phyloP scores from a whole-genome alignment of 2,329 filamentous ascomycete species.

The Epichloe typhina region DNA sequence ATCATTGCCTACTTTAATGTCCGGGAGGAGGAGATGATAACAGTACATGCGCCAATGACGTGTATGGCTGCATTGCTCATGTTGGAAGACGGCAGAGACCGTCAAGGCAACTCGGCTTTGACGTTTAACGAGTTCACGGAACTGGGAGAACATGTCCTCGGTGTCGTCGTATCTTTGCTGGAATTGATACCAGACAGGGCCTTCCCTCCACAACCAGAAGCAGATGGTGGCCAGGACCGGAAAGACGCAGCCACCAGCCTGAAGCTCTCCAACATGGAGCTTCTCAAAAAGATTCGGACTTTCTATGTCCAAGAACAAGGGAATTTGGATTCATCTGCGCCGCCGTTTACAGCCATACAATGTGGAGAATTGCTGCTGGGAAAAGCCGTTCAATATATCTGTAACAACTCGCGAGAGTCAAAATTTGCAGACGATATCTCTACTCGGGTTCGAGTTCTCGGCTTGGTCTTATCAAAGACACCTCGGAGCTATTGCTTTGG shows the following conservation, averaged over 20 bases:
- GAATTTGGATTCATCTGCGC: conserved; percentile 47
- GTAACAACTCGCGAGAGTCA: conserved; percentile 29
- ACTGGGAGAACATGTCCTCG: conserved; percentile 23
- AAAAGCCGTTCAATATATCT: conserved; percentile 41
- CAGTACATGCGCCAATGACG: conserved; percentile 68
- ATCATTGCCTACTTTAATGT: conserved; percentile 83
- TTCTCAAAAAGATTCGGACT: conserved; percentile 47
- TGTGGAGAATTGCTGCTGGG: conserved; percentile 51
- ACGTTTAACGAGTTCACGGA: conserved; percentile 17
- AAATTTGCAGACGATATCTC: conserved; percentile 35
- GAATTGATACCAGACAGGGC: conserved; percentile 52
- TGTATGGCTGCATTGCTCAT: conserved; percentile 45
- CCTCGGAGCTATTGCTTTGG: conserved; percentile 29
- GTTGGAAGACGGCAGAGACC: conserved; percentile 39
- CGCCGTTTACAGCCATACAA: conserved; percentile 44
- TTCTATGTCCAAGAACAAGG: conserved; percentile 63
- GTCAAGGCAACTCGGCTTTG: conserved; percentile 18
- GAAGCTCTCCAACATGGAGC: conserved; percentile 25
- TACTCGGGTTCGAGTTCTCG: conserved; percentile 45
- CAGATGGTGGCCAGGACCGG: conserved; percentile 6
- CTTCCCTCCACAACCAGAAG: conserved; percentile 27
- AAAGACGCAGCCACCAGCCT: conserved; percentile 2
- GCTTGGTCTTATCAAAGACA: conserved; percentile 42
- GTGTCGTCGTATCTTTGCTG: conserved; percentile 42
- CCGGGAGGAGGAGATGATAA: conserved; percentile 89